A percentile compares a stretch with the other conserved stretches of the same genome.
Evolutionary conservation across 768 basidiomycete species (phyloP).

Genomic region (Vararia minispora): DNA sequence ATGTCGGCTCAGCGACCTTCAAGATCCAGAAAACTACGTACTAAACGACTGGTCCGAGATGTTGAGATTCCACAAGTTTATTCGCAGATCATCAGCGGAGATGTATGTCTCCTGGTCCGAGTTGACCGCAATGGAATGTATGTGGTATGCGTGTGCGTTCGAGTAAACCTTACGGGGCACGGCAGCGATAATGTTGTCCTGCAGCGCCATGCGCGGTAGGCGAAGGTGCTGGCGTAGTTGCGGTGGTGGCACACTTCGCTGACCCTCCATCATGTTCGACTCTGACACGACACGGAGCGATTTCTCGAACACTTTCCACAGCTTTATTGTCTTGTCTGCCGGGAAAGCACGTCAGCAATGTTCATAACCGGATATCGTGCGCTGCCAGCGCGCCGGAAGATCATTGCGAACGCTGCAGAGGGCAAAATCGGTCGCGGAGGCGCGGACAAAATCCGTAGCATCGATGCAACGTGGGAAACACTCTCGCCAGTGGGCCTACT

Average conservation of each 20-base stretch:
- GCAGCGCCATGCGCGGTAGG: slow-evolving; percentile 84
- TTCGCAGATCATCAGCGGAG: slow-evolving; percentile 93
- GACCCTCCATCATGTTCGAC: slow-evolving; percentile 85
- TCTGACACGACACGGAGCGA: slow-evolving; percentile 91
- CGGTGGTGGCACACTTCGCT: slow-evolving; percentile 58
- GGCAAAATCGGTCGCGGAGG: too few relatives aligned
- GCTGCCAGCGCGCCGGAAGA: too few relatives aligned
- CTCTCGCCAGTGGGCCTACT: too few relatives aligned
- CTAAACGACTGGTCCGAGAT: slow-evolving; percentile 99
- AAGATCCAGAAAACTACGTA: slow-evolving; percentile 31
- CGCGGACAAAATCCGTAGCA: too few relatives aligned
- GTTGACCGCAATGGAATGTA: slow-evolving; percentile 99
- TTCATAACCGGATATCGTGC: too few relatives aligned
- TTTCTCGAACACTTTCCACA: slow-evolving; percentile 99
- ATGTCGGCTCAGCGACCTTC: slow-evolving; percentile 3
- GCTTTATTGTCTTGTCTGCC: slow-evolving; percentile 99
- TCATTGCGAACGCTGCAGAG: too few relatives aligned
- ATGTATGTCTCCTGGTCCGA: slow-evolving; percentile 99
- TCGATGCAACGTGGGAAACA: too few relatives aligned
- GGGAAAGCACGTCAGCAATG: too few relatives aligned
- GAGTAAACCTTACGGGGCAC: slow-evolving; percentile 98
- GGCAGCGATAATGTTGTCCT: slow-evolving; percentile 97
- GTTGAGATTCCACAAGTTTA: slow-evolving; percentile 98
- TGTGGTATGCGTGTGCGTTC: slow-evolving; percentile 99
- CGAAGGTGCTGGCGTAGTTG: slow-evolving; percentile 49